Percentiles rank a stretch among this genome's conserved stretches.
Conservation (phyloP, 2,329 filamentous ascomycete species). For the Torrubiella hemipterigena region DNA sequence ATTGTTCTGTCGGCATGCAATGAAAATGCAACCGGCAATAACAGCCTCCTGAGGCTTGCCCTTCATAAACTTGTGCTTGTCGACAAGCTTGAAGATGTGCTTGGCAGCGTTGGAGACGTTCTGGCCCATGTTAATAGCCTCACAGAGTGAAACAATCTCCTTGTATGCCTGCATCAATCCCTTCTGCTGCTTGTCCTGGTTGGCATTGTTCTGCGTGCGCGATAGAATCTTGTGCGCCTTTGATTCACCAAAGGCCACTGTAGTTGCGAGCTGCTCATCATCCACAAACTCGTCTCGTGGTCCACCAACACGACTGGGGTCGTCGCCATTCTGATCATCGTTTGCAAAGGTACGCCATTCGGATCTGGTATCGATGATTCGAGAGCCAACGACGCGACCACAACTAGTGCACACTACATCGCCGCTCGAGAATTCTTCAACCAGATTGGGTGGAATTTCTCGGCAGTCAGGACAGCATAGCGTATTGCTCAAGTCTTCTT, state of each 20-base stretch:
- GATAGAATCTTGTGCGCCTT: slow-evolving; percentile 62
- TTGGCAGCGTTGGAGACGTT: slow-evolving; percentile 83
- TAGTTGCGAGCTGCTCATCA: slow-evolving; percentile 79
- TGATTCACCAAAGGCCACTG: slow-evolving; percentile 72
- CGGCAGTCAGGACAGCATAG: slow-evolving; percentile 85
- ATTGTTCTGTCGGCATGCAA: slow-evolving; percentile 82
- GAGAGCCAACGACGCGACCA: slow-evolving; percentile 78
- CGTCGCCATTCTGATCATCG: slow-evolving; percentile 91
- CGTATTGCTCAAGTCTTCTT: slow-evolving; percentile 76
- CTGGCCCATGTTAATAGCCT: slow-evolving; percentile 69
- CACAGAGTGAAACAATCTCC: slow-evolving; percentile 78
- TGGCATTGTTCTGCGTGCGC: slow-evolving; percentile 76
- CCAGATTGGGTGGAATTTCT: slow-evolving; percentile 80
- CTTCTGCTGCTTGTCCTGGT: slow-evolving; percentile 75
- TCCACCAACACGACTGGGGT: slow-evolving; percentile 96
- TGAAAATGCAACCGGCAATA: slow-evolving; percentile 94
- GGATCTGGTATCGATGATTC: slow-evolving; percentile 88
- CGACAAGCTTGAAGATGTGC: slow-evolving; percentile 87
- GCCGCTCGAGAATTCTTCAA: slow-evolving; percentile 84
- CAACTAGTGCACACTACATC: slow-evolving; percentile 91
- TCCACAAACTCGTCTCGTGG: slow-evolving; percentile 82
- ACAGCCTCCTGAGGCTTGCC: slow-evolving; percentile 90
- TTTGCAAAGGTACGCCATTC: slow-evolving; percentile 99
- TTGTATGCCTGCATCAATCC: slow-evolving; percentile 71
- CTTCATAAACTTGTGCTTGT: slow-evolving; percentile 88